Conservation (phyloP, 2,329 filamentous ascomycete genomes). For the Colletotrichum godetiae region DNA sequence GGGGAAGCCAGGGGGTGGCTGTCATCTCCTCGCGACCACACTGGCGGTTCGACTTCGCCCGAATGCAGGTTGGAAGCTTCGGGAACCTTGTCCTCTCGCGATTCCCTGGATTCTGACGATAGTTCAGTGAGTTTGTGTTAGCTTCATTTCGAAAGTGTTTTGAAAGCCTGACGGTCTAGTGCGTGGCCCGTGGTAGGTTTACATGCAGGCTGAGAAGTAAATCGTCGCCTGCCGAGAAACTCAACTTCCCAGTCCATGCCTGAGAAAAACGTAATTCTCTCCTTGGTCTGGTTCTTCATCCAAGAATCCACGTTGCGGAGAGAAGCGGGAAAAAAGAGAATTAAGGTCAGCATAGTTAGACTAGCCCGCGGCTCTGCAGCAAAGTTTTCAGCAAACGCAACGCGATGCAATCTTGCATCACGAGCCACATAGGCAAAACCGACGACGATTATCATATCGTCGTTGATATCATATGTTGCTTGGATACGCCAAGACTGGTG, state of each 20-base stretch:
- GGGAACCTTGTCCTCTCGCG: not conserved
- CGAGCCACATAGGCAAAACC: constrained; percentile 10
- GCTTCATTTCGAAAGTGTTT: constrained; percentile 25
- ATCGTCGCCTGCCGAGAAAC: constrained; percentile 5
- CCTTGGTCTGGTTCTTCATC: not conserved
- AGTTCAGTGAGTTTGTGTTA: constrained; percentile 13
- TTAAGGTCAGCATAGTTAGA: not conserved
- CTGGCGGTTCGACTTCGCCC: constrained; percentile 22
- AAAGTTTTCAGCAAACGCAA: constrained; percentile 3
- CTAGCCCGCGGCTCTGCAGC: constrained; percentile 1
- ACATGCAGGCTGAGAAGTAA: constrained; percentile 5
- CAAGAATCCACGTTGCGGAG: not conserved
- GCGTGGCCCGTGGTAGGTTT: constrained; percentile 9
- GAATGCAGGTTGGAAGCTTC: constrained; percentile 26
- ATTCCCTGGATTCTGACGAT: constrained; percentile 19
- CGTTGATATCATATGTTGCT: not conserved
- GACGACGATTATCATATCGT: constrained; percentile 1
- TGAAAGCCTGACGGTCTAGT: not conserved
- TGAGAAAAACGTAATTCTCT: not conserved
- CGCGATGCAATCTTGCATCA: not conserved
- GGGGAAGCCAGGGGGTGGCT: constrained; percentile 6
- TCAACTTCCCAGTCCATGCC: constrained; percentile 2
- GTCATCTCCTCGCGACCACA: not conserved
- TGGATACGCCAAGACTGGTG: not conserved
- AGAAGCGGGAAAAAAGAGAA: not conserved